Conservation (phyloP, 169 alveolate species). For the Condylostoma magnum region DNA sequence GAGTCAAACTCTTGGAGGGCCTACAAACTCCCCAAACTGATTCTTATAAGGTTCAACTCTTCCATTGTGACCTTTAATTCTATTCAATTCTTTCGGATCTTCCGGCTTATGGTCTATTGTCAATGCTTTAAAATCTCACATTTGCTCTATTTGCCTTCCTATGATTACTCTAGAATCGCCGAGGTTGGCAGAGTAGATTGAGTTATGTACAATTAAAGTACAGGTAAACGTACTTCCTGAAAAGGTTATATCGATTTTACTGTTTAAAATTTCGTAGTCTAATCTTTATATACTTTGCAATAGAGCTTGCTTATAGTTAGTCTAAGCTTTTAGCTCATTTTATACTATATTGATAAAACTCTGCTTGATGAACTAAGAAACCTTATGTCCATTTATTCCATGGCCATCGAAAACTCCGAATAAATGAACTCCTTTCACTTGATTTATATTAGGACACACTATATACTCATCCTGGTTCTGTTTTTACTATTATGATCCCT, state of each 20-base stretch:
- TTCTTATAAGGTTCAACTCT: conserved; percentile 68
- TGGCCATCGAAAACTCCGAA: conserved; percentile 87
- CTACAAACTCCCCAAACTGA: conserved; percentile 63
- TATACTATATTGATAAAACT: conserved; percentile 27
- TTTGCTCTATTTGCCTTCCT: not conserved
- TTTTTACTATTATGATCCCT: no score
- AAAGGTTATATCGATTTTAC: conserved; percentile 3
- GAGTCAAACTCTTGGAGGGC: conserved; percentile 80
- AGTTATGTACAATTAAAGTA: not conserved
- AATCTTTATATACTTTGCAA: not conserved
- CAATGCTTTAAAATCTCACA: conserved; percentile 17
- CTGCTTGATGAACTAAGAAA: conserved; percentile 54
- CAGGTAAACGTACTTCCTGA: conserved; percentile 32
- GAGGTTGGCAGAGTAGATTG: conserved; percentile 34
- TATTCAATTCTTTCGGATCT: conserved; percentile 66
- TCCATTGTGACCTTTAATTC: conserved; percentile 83
- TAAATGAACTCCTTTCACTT: conserved; percentile 29
- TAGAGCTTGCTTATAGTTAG: not conserved
- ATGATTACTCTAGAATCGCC: conserved; percentile 61
- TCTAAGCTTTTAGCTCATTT: not conserved
- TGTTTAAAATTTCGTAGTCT: not conserved
- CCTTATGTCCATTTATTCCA: conserved; percentile 77
- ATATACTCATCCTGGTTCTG: not conserved
- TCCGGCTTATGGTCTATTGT: conserved; percentile 83
- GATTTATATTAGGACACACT: not conserved